Evolutionary conservation across 129 eudicot genomes (phyloP).

Genomic region (Mikania micrantha): DNA sequence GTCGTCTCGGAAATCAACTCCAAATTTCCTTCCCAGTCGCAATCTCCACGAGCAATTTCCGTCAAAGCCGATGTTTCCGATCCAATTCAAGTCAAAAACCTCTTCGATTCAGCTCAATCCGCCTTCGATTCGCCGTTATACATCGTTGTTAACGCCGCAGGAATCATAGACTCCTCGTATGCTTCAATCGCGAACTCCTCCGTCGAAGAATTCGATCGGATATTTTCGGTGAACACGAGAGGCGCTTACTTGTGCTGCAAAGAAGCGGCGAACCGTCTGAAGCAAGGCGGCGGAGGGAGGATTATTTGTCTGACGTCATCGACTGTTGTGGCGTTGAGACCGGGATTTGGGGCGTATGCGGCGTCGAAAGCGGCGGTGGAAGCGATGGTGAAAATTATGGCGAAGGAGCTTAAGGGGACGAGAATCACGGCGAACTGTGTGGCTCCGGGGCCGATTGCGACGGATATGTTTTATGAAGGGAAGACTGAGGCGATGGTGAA

Average conservation of each 20-base stretch:
- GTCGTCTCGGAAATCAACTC: constrained; percentile 35
- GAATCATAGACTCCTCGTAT: constrained; percentile 34
- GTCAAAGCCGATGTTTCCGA: constrained; percentile 47
- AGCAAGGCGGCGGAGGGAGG: constrained; percentile 54
- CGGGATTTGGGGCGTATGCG: constrained; percentile 48
- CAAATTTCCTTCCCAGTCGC: background rate
- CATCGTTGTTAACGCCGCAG: constrained; percentile 47
- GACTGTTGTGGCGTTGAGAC: constrained; percentile 29
- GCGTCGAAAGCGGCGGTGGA: constrained; percentile 75
- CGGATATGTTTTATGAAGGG: constrained; percentile 48
- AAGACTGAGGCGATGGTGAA: constrained; percentile 40
- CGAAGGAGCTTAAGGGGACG: constrained; percentile 63
- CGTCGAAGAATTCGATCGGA: constrained; percentile 28
- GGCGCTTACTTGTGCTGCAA: constrained; percentile 43
- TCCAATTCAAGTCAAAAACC: constrained; percentile 37
- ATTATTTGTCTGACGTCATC: constrained; percentile 50
- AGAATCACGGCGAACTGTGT: constrained; percentile 58
- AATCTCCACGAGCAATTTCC: constrained; percentile 25
- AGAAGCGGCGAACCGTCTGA: constrained; percentile 48
- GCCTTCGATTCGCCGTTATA: constrained; percentile 30
- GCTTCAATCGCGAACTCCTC: constrained; percentile 16
- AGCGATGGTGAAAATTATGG: constrained; percentile 58
- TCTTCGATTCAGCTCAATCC: constrained; percentile 47
- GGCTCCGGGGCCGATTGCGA: constrained; percentile 59
- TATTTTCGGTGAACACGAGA: constrained; percentile 34